phyloP scores from a whole-genome alignment of 495 filamentous ascomycete genomes.

The Neurospora africana region DNA sequence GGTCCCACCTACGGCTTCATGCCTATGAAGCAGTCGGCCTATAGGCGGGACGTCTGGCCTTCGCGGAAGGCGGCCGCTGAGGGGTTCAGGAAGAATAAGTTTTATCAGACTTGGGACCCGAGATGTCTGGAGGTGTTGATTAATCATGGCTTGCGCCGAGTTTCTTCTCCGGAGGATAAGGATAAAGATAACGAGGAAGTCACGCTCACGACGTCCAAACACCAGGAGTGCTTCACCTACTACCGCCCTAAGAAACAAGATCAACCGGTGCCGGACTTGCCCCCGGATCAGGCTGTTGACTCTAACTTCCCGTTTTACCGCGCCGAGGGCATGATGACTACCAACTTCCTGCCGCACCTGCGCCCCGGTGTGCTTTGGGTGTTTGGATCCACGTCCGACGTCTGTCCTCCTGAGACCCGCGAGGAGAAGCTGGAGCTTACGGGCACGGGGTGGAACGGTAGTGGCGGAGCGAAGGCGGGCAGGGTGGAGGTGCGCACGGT shows the following conservation, averaged over 20 bases:
- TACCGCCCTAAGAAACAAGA: slow-evolving; percentile 29
- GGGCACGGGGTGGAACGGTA: slow-evolving; percentile 56
- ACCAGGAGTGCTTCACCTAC: slow-evolving; percentile 50
- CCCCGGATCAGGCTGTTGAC: not conserved
- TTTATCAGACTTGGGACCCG: slow-evolving; percentile 65
- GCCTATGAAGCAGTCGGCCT: slow-evolving; percentile 29
- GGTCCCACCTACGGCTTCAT: slow-evolving; percentile 22
- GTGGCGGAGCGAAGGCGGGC: slow-evolving; percentile 52
- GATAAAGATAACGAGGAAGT: slow-evolving; percentile 26
- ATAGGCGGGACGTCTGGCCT: slow-evolving; percentile 63
- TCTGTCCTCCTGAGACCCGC: slow-evolving; percentile 45
- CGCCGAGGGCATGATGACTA: slow-evolving; percentile 55
- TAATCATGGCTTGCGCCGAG: slow-evolving; percentile 48
- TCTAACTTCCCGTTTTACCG: slow-evolving; percentile 57
- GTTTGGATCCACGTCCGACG: slow-evolving; percentile 55
- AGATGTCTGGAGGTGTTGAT: slow-evolving; percentile 59
- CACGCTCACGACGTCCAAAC: slow-evolving; percentile 52
- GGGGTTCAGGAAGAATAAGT: slow-evolving; percentile 47
- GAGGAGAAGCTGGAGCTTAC: slow-evolving; percentile 52
- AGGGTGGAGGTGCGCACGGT: slow-evolving; percentile 60
- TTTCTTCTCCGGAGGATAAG: too few species aligned
- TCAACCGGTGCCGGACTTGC: not conserved
- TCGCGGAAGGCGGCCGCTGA: slow-evolving; percentile 51
- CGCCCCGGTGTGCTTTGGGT: slow-evolving; percentile 76
- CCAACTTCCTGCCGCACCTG: slow-evolving; percentile 53